These are phyloP conservation scores for Debaryomyces subglobosus DNA, from an alignment of 1,139 yeast genomes.

Conservation along the genomic window DNA sequence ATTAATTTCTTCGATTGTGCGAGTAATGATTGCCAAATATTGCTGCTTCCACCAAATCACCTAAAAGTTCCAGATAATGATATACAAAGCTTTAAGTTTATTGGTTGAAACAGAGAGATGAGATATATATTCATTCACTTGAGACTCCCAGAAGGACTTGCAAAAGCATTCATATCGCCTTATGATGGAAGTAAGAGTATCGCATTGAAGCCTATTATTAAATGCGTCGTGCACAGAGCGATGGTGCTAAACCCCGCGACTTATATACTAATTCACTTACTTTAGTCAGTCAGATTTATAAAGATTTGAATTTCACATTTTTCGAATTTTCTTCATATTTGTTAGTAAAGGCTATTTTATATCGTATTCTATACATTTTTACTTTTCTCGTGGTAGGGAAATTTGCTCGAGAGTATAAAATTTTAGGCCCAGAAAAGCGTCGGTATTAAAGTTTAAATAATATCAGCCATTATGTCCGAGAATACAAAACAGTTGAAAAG, in stretches of 20 bases:
- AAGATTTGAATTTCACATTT: not conserved
- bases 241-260: conserved; percentile 5
- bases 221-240: not conserved
- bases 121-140: too few relatives aligned
- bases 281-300: not conserved
- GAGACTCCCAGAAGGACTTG: too few relatives aligned
- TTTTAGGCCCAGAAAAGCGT: not conserved
- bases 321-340: not conserved
- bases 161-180: too few relatives aligned
- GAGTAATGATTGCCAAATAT: not conserved
- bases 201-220: not conserved
- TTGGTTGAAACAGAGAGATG: too few relatives aligned
- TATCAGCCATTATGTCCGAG: conserved; percentile 2
- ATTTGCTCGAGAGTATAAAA: not conserved
- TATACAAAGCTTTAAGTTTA: too few relatives aligned
- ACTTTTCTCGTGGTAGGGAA: not conserved
- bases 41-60: not conserved
- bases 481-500: not conserved
- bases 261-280: not conserved
- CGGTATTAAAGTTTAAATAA: not conserved
- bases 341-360: not conserved
- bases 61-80: too few relatives aligned
- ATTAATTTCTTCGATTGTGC: not conserved
- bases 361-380: not conserved
- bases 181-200: too few relatives aligned